Conservation (phyloP, 805 yeast genomes). For the Cyberlindnera euphorbiae region DNA sequence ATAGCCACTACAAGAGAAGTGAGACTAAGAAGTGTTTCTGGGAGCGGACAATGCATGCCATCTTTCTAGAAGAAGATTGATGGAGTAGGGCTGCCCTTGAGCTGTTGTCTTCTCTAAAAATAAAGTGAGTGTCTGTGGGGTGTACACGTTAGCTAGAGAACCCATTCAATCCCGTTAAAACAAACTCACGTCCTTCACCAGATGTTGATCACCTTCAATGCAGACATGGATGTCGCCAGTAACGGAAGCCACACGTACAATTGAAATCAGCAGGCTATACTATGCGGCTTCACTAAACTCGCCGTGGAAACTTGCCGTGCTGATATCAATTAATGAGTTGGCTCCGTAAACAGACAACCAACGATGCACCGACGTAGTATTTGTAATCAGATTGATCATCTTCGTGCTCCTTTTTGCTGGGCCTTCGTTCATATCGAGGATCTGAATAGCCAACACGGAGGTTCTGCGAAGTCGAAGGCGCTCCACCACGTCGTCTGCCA, state of each 20-base stretch:
- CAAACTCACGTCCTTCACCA: conserved; percentile 2
- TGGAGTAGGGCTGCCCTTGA: neutral
- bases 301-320: too few relatives aligned
- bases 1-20: neutral
- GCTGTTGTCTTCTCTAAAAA: conserved; percentile 1
- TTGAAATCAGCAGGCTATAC: neutral
- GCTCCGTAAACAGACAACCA: conserved; percentile 9
- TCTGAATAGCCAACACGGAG: too few relatives aligned
- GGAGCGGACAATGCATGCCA: conserved; percentile 3
- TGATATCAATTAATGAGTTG: conserved; percentile 1
- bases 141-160: neutral
- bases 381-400: conserved; percentile 4
- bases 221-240: conserved; percentile 8
- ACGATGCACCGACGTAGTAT: neutral
- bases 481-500: conserved; percentile 1
- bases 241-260: conserved; percentile 6
- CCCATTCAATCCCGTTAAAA: neutral
- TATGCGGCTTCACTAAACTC: neutral
- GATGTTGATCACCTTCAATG: neutral
- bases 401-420: neutral
- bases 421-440: conserved; percentile 1
- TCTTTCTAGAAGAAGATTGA: conserved; percentile 3
- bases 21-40: neutral
- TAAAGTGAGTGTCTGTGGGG: neutral
- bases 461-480: too few relatives aligned